Evolutionary conservation across 495 filamentous ascomycete species (phyloP).

Genomic region (Neurospora sp.): DNA sequence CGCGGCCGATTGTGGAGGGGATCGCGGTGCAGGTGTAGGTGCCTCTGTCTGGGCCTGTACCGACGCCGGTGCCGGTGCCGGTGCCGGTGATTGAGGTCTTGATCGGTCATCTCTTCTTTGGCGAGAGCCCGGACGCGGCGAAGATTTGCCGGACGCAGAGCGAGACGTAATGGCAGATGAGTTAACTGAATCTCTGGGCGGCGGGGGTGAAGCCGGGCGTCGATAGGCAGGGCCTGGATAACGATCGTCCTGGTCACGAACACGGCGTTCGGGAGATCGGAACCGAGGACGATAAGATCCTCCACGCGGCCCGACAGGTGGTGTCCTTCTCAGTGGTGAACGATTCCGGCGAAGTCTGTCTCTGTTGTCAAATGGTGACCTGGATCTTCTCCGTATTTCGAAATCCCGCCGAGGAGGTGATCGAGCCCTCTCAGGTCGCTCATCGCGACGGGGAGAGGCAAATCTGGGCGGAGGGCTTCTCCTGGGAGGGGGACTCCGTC

Average conservation of each 20-base stretch:
- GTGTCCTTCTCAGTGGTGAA: constrained; percentile 27
- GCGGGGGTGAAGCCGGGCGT: constrained; percentile 24
- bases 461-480: constrained; percentile 24
- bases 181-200: constrained; percentile 31
- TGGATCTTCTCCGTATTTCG: constrained; percentile 29
- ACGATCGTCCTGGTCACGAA: constrained; percentile 34
- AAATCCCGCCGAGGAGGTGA: constrained; percentile 20
- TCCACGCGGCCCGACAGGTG: constrained; percentile 23
- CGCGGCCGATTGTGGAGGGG: constrained; percentile 6
- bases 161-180: constrained; percentile 34
- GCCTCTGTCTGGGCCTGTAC: neutral
- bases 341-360: constrained; percentile 31
- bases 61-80: constrained; percentile 9
- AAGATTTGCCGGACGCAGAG: constrained; percentile 32
- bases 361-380: constrained; percentile 35
- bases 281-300: constrained; percentile 33
- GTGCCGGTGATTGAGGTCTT: constrained; percentile 26
- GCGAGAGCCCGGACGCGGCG: constrained; percentile 29
- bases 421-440: constrained; percentile 13
- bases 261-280: constrained; percentile 33
- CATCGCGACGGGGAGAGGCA: constrained; percentile 34
- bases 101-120: constrained; percentile 34
- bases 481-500: constrained; percentile 25
- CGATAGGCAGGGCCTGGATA: constrained; percentile 25
- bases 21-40: constrained; percentile 16